A percentile compares a stretch with the other conserved stretches of the same genome.
phyloP scores from a whole-genome alignment of 2,329 filamentous ascomycete genomes.

The Beauveria scarabaeidicola region DNA sequence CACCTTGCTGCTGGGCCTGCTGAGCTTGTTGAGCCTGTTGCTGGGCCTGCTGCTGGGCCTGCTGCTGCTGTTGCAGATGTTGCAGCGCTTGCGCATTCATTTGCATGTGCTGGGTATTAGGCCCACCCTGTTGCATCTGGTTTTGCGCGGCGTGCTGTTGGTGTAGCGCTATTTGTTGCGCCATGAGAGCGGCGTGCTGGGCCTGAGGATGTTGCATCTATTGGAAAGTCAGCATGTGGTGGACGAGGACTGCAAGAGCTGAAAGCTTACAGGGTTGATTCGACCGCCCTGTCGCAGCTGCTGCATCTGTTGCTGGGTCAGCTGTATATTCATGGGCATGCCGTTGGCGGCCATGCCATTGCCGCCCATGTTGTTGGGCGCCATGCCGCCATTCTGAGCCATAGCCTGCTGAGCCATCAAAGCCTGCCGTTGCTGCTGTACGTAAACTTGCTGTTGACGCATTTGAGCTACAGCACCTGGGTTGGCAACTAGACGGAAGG shows the following conservation, averaged over 20 bases:
- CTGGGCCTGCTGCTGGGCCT: conserved; percentile 39
- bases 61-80: conserved; percentile 31
- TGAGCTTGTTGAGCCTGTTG: conserved; percentile 32
- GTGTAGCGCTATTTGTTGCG: conserved; percentile 39
- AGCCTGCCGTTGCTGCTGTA: conserved; percentile 48
- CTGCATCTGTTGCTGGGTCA: conserved; percentile 40
- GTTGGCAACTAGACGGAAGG: conserved; percentile 24
- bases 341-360: conserved; percentile 33
- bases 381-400: conserved; percentile 35
- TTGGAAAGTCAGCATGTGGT: background rate
- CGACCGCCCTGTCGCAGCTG: conserved; percentile 37
- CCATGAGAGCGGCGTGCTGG: conserved; percentile 25
- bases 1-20: conserved; percentile 14
- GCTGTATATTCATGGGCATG: conserved; percentile 45
- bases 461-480: conserved; percentile 31
- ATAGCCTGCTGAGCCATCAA: conserved; percentile 48
- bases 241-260: background rate
- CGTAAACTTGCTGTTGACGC: conserved; percentile 47
- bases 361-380: conserved; percentile 24
- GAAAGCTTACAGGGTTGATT: conserved; percentile 32
- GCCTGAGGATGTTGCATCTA: conserved; percentile 17
- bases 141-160: conserved; percentile 23
- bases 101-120: conserved; percentile 38
- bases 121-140: conserved; percentile 30
- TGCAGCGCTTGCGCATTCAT: conserved; percentile 41